Base-by-base conservation (phyloP, 805 yeast genomes). In the Cyberlindnera maritima region DNA sequence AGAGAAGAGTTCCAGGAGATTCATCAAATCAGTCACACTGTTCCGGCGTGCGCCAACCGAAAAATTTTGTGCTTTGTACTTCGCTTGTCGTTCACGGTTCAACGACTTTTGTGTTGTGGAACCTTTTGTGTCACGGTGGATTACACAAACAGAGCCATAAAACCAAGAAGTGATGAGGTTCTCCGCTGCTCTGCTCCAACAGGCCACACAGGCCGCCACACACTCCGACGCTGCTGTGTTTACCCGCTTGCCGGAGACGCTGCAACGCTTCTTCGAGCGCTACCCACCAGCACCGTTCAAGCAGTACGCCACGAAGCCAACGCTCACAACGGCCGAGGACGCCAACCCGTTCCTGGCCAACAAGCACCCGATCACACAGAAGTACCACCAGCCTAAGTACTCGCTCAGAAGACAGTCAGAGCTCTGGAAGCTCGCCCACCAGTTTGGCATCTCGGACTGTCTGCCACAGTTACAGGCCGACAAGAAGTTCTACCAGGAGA, bases 261-360 rank as follows among this genome's bases (percentile, higher is more conserved):
- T 90, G 29, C 85, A 81, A 62, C 77, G 70, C 54, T 91, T 90
- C 67, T 90, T 91, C 70, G 73, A 79, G 41, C 83, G 80, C 64
- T 88, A 80, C 61, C 97, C 97, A 28, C 97, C 97, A 9, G 70
- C 83, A 19, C 92, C 90, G n/a, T 81, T 80, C 66, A 76, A 77
- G 17, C 63, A 75, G 55, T 91, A 89, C 64, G 72, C 88, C 5
- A 67, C 73, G 2, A 75, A 73, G 52, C 85, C 96, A 43, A 78
- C 87, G 2, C 69, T 79, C 25, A 81, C 87, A 19, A 70, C 68
- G 41, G 91, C 89, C 41, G 75, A 78, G 19, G 77, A 79, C 50
- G 86, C 90, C 56, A 91, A 91, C 66, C 97, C 97, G 44, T 91
- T 91, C 65, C 66, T 88, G 46, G 84, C 96, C 20, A 90, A 88